phyloP scores from a whole-genome alignment of 208 protist species.

The Endotrypanum monterogeii region DNA sequence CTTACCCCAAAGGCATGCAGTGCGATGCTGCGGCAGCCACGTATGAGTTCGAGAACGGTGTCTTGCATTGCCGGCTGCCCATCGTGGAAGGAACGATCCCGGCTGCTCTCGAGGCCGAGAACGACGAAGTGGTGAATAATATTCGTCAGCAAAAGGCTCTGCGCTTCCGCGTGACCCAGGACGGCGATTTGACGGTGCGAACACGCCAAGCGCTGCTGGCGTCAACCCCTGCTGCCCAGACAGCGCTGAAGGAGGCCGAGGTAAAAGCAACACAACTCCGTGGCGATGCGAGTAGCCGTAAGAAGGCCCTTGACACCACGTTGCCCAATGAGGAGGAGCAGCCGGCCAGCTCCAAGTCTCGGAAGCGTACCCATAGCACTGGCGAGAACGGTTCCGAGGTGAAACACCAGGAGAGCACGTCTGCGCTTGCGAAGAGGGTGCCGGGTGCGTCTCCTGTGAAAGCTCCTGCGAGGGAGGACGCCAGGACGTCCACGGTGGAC shows the following conservation, averaged over 20 bases:
- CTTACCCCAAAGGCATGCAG: conserved; percentile 66
- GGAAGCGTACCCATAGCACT: conserved; percentile 2
- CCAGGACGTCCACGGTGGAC: conserved; percentile 27
- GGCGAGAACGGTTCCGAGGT: background rate
- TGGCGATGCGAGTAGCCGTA: background rate
- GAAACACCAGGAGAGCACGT: background rate
- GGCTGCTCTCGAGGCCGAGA: conserved; percentile 39
- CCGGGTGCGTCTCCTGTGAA: background rate
- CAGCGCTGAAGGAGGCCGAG: conserved; percentile 24
- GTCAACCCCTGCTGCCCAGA: conserved; percentile 31
- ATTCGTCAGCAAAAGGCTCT: conserved; percentile 66
- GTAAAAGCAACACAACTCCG: background rate
- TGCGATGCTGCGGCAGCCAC: conserved; percentile 46
- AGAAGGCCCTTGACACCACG: background rate
- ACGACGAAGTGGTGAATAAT: conserved; percentile 50
- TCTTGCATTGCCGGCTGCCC: conserved; percentile 72
- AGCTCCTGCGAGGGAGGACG: conserved; percentile 9
- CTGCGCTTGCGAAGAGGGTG: background rate
- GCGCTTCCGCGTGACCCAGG: conserved; percentile 69
- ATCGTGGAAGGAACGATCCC: conserved; percentile 67
- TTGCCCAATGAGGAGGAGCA: background rate
- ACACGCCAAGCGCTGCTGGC: conserved; percentile 68
- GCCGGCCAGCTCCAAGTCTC: background rate
- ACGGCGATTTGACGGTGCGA: conserved; percentile 82
- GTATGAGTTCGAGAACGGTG: conserved; percentile 64